Evolutionary conservation across 2,329 filamentous ascomycete genomes (phyloP).

Genomic region (Pseudogymnoascus sp.): DNA sequence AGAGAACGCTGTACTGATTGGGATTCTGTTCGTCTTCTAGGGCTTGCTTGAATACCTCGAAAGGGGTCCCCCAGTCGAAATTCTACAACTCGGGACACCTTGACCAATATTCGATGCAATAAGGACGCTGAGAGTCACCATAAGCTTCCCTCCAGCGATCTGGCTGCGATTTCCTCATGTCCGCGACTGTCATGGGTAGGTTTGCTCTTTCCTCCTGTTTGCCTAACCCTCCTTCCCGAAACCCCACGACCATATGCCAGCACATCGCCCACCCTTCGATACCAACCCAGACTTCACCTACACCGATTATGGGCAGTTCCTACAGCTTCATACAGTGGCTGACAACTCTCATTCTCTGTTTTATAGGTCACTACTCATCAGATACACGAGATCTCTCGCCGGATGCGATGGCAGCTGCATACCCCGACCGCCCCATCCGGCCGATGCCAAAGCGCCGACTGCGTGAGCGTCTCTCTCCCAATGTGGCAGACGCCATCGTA

Average conservation of each 20-base stretch:
- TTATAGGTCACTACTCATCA: slow-evolving; percentile 27
- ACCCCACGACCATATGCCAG: slow-evolving; percentile 1
- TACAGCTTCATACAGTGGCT: background rate
- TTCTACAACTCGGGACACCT: background rate
- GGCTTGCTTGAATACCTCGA: slow-evolving; percentile 2
- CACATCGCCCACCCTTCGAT: background rate
- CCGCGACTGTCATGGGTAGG: slow-evolving; percentile 8
- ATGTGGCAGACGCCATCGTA: slow-evolving; percentile 71
- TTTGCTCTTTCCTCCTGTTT: slow-evolving; percentile 9
- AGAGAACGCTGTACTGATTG: background rate
- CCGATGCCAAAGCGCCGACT: slow-evolving; percentile 84
- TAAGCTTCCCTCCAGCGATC: slow-evolving; percentile 1
- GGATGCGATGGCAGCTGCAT: slow-evolving; percentile 72
- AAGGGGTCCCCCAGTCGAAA: background rate
- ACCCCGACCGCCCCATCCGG: slow-evolving; percentile 84
- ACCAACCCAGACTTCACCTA: background rate
- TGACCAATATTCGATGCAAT: slow-evolving; percentile 4
- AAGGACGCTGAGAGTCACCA: background rate
- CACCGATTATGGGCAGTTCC: background rate
- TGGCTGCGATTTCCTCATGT: slow-evolving; percentile 2
- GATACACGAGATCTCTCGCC: slow-evolving; percentile 48
- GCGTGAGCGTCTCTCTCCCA: slow-evolving; percentile 76
- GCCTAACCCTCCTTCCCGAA: slow-evolving; percentile 4
- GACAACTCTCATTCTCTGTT: background rate
- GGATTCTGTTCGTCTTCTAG: background rate